Conservation (phyloP, 805 yeast genomes). For the Nakazawaea siamensis region DNA sequence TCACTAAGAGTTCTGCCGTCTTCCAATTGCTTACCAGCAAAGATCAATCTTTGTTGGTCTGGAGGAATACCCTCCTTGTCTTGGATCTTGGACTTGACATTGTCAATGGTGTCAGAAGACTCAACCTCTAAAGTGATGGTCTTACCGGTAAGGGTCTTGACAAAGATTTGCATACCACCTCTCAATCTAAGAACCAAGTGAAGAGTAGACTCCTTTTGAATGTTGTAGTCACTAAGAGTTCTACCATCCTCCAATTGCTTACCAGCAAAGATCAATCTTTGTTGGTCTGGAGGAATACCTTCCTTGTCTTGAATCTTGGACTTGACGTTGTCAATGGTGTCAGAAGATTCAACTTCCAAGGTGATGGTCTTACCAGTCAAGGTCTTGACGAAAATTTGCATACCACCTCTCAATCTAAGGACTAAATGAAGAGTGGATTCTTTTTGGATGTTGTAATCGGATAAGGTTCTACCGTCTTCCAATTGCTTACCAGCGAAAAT, state of each 20-base stretch:
- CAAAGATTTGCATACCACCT: conserved; percentile 65
- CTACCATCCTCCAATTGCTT: conserved; percentile 96
- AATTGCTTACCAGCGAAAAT: conserved; percentile 99
- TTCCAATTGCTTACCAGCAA: conserved; percentile 96
- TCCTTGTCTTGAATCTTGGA: conserved; percentile 95
- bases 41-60: conserved; percentile 94
- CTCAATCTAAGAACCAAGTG: conserved; percentile 96
- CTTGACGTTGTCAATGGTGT: conserved; percentile 95
- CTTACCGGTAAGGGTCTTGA: conserved; percentile 32
- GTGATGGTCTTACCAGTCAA: conserved; percentile 64
- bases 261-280: conserved; percentile 95
- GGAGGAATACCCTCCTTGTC: conserved; percentile 98
- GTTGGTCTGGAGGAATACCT: conserved; percentile 97
- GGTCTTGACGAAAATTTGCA: conserved; percentile 53
- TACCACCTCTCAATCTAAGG: conserved; percentile 82
- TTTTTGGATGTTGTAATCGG: conserved; percentile 97
- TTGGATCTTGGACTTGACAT: conserved; percentile 93
- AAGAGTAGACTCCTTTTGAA: conserved; percentile 94
- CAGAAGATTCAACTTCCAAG: conserved; percentile 95
- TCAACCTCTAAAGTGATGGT: conserved; percentile 88
- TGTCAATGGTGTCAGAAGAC: conserved; percentile 96
- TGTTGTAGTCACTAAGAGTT: conserved; percentile 95
- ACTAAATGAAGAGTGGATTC: conserved; percentile 89
- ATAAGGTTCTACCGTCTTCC: conserved; percentile 96
- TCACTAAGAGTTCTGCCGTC: conserved; percentile 94